Percentiles rank a stretch among this genome's conserved stretches.
Conservation (phyloP, 176 grass and related monocot genomes). For the Eragrostis curvula region DNA sequence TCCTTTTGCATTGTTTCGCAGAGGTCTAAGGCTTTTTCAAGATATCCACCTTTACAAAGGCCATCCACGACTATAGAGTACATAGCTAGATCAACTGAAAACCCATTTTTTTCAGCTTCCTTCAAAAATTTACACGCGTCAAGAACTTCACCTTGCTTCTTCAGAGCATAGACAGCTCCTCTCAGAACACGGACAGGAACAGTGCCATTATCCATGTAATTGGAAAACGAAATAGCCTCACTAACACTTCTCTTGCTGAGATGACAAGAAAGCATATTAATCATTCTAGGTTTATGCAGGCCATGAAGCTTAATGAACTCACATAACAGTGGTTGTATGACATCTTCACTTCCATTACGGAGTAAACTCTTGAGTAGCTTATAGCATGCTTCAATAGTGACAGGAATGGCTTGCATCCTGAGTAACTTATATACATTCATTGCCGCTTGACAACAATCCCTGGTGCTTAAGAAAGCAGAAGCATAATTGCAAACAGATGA, state of each 20-base stretch:
- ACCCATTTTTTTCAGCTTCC: conserved; percentile 64
- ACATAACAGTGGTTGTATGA: conserved; percentile 53
- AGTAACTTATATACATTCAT: conserved; percentile 68
- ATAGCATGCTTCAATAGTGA: conserved; percentile 70
- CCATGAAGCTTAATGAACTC: conserved; percentile 79
- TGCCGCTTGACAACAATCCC: conserved; percentile 55
- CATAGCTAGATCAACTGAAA: conserved; percentile 61
- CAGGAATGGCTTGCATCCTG: conserved; percentile 48
- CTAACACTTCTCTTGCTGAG: conserved; percentile 62
- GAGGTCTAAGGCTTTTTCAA: conserved; percentile 80
- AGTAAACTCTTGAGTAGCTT: conserved; percentile 66
- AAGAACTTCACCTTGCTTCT: conserved; percentile 72
- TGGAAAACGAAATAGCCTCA: conserved; percentile 66
- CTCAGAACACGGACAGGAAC: conserved; percentile 66
- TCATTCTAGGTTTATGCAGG: conserved; percentile 54
- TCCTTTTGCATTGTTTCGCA: conserved; percentile 77
- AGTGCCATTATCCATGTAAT: conserved; percentile 40
- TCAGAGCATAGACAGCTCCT: conserved; percentile 59
- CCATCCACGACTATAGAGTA: conserved; percentile 76
- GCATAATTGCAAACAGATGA: conserved; percentile 71
- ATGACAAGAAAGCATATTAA: conserved; percentile 71
- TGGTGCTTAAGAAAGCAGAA: conserved; percentile 72
- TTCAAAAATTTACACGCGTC: conserved; percentile 75
- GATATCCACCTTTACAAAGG: conserved; percentile 79
- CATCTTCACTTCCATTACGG: conserved; percentile 60